Evolutionary conservation across 176 grass and related monocot genomes (phyloP).

Genomic region (Pontederia crassipes): DNA sequence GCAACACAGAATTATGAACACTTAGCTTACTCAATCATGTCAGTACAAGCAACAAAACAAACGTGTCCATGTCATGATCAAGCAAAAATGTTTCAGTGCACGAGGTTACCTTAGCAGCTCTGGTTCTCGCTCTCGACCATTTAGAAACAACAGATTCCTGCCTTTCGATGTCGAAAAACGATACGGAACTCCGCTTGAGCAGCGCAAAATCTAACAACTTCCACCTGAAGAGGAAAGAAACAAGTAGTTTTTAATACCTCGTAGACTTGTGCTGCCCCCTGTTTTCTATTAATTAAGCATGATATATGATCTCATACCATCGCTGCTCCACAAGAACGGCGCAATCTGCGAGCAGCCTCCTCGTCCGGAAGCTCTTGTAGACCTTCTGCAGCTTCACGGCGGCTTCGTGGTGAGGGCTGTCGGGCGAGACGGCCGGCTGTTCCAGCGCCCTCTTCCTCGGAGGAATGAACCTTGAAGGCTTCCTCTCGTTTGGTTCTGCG

Average conservation of each 20-base stretch:
- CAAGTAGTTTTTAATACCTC: neutral
- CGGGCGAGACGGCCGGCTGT: constrained; percentile 28
- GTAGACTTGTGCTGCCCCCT: neutral
- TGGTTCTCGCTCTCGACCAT: constrained; percentile 70
- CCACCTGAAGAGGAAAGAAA: constrained; percentile 45
- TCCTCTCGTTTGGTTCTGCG: constrained; percentile 1
- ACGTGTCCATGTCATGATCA: neutral
- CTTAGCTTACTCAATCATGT: neutral
- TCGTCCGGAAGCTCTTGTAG: constrained; percentile 84
- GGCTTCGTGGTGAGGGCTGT: constrained; percentile 46
- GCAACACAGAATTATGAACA: constrained; percentile 1
- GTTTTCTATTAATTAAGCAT: constrained; percentile 4
- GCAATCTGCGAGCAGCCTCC: constrained; percentile 76
- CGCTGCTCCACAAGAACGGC: constrained; percentile 81
- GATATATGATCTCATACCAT: constrained; percentile 37
- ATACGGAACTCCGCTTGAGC: constrained; percentile 66
- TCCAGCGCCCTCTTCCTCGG: constrained; percentile 28
- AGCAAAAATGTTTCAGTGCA: neutral
- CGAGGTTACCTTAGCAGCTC: constrained; percentile 55
- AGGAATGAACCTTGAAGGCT: constrained; percentile 23
- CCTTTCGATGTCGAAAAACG: constrained; percentile 70
- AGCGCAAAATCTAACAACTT: constrained; percentile 72
- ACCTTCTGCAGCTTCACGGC: constrained; percentile 75
- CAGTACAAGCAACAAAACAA: constrained; percentile 6
- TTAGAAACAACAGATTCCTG: constrained; percentile 60